Base-by-base conservation (phyloP, 2,329 filamentous ascomycete genomes). In the Onygenales sp. region DNA sequence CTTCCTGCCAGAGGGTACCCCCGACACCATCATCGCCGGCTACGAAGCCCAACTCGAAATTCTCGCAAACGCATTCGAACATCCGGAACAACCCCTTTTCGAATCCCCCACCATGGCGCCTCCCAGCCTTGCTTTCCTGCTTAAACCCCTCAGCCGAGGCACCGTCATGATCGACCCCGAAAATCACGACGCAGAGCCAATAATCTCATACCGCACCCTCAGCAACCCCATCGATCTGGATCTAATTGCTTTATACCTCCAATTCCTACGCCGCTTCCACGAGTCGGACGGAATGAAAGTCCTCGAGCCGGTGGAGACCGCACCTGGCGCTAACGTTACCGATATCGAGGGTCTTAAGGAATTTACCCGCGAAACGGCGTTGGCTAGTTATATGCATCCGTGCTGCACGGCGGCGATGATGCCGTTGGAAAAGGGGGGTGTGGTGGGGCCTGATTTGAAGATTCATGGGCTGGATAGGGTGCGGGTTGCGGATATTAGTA, bases 111-210 rank as follows among this genome's bases (percentile, higher is more conserved):
- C 8, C 21, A 47, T 13, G 5, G 31, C 7, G 17, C 31, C 44
- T 8, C 27, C 44, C 31, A 8, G 17, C 33, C 8, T 32, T 47
- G 33, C 33, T 13, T 21, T 33, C 13, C 27, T 32, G 11, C 21
- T 47, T 3, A 69, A 72, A 57, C 71, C 72, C 3, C 64, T 74
- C 39, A 70, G 66, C 43, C 65, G 72, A 10, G 72, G 72, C 21
- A 68, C 65, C 21, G 65, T 75, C 49, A 66, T 64, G 41, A 68
- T 74, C 48, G 65, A 69, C 58, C 59, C 64, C 1, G 59, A 59
- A 0, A 63, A 73, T 59, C 69, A 69, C 59, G 61, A 31, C 42
- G 42, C 21, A 11, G 14, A 44, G 14, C 72, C 72, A 0, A 51
- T 66, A 5, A 63, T 74, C 36, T 70, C 75, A 59, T 70, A 69